These are phyloP conservation scores for barley (Hordeum vulgare) DNA, from an alignment of 176 grass and related monocot species.

Conservation along the genomic window DNA sequence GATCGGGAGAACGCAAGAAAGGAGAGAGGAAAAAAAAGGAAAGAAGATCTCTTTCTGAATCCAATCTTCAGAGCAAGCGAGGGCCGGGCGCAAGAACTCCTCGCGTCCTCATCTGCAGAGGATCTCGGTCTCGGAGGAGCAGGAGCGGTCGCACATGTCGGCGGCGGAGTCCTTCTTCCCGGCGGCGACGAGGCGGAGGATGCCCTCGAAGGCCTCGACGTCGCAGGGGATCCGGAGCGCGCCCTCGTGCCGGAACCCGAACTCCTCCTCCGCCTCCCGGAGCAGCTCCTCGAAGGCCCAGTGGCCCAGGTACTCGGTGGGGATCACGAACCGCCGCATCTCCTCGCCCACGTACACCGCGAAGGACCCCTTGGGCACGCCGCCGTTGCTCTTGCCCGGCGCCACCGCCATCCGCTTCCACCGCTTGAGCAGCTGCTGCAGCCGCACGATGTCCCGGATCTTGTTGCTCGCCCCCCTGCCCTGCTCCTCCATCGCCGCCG, in stretches of 20 bases:
- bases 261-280: conserved; percentile 88
- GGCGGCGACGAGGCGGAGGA: conserved; percentile 44
- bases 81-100: no score
- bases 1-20: conserved; percentile 40
- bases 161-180: conserved; percentile 43
- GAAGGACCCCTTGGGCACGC: conserved; percentile 63
- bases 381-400: conserved; percentile 18
- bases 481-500: conserved; percentile 26
- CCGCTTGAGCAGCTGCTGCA: conserved; percentile 82
- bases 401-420: conserved; percentile 67
- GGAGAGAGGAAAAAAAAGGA: conserved; percentile 21
- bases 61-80: not conserved
- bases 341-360: conserved; percentile 85
- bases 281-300: conserved; percentile 68
- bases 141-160: conserved; percentile 36
- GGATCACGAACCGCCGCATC: conserved; percentile 91
- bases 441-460: conserved; percentile 69
- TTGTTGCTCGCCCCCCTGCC: conserved; percentile 57
- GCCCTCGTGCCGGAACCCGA: conserved; percentile 80
- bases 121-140: conserved; percentile 61
- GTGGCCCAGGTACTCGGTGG: conserved; percentile 73
- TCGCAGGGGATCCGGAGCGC: conserved; percentile 83
- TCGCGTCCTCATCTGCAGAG: conserved; percentile 49
- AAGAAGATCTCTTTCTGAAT: not conserved
- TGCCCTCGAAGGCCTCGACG: conserved; percentile 55